phyloP scores from a whole-genome alignment of 2,329 filamentous ascomycete species.

The Cryphonectria japonica region DNA sequence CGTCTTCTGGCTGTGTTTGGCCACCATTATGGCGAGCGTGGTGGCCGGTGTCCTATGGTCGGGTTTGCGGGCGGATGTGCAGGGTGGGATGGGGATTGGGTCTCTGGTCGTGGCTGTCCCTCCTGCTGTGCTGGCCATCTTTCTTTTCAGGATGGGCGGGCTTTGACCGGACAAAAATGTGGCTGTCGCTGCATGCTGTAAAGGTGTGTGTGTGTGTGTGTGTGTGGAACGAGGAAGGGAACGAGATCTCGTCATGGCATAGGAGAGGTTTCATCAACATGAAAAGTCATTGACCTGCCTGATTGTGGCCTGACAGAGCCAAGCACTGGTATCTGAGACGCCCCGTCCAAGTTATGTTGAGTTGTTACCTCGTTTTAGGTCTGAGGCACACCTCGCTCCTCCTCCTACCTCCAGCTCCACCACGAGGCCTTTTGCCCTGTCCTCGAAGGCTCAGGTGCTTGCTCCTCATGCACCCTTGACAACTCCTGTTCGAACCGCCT shows the following conservation, averaged over 20 bases:
- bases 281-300: neutral
- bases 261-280: neutral
- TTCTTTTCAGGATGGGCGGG: slow-evolving; percentile 10
- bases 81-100: neutral
- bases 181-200: neutral
- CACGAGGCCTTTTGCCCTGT: neutral
- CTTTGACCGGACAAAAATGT: neutral
- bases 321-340: neutral
- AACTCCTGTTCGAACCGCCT: slow-evolving; percentile 7
- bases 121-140: slow-evolving; percentile 1
- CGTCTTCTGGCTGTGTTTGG: slow-evolving; percentile 8
- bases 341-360: neutral
- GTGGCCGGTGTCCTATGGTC: slow-evolving; percentile 9
- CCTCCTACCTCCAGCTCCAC: slow-evolving; percentile 1
- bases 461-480: neutral
- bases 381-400: neutral
- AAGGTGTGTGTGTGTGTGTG: too few relatives aligned
- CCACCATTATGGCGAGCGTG: slow-evolving; percentile 5
- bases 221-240: too few relatives aligned
- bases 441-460: neutral
- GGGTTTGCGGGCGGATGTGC: slow-evolving; percentile 3
- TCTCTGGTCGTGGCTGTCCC: slow-evolving; percentile 4
- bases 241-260: neutral
- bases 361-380: neutral
- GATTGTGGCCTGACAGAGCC: neutral